Evolutionary conservation across 805 yeast species (phyloP), one percentile per base, ranked within the genome.

Genomic region (Jamesozyma gamospora): DNA sequence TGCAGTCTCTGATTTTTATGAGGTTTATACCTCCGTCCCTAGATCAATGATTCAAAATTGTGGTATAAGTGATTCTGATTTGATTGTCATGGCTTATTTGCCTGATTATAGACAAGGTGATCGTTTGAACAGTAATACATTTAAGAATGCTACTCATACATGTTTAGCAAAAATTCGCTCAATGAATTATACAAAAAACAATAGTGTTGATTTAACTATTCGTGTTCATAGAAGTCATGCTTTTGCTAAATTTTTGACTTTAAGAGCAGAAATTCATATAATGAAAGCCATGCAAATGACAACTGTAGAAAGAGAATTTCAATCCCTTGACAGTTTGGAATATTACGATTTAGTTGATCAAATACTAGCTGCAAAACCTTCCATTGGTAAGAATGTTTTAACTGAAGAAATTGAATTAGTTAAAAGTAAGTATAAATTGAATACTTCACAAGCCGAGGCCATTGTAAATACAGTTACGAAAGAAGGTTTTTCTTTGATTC

Each of bases 241-340:
- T 15, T 74, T 82, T 5, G 65, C 67, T 3, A 60, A 62, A 28
- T 65, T 71, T 40, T 56, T 88, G 36, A 69, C 79, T 1, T 82
- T 92, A 0, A 73, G 82, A 35, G 62, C 79, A 7, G 72, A 73
- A 16, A 56, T 90, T 4, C 71, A 74, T 35, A 87, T 79, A 14
- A 71, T 86, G 72, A 72, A 75, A 40, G 80, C 88, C 2, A 79
- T 83, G 74, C 92, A 80, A 50, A 77, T 92, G 87, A 73, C 82
- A 1, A 90, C 99, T 0, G 73, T 88, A 13, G 98, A 92, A 58
- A 79, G 99, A 66, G 98, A 92, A 56, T 94, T 68, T 51, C 72
- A 88, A 0, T 82, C 98, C 0, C 63, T 94, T 48, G 75, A 71
- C 55, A 96, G 94, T 1, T 66, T 92, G 39, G 79, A 72, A 38